Evolutionary conservation across 2,329 filamentous ascomycete genomes (phyloP).

Genomic region (Dothideomycetes sp.): DNA sequence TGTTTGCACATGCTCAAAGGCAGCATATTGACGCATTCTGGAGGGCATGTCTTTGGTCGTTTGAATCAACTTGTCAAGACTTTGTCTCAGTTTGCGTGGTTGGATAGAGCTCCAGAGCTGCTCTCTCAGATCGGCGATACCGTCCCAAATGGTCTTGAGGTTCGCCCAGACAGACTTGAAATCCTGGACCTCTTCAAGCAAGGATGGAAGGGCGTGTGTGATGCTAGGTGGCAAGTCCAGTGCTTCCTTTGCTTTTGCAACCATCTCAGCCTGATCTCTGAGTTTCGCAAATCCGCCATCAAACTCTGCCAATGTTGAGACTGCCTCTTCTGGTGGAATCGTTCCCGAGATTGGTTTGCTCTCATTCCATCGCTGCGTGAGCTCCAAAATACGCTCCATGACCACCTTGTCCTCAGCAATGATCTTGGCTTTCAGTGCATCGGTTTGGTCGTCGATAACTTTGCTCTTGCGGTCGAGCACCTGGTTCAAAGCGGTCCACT

Average conservation of each 20-base stretch:
- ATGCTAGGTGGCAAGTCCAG: conserved; percentile 74
- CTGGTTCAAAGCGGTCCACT: conserved; percentile 90
- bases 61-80: conserved; percentile 85
- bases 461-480: conserved; percentile 85
- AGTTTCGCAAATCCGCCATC: conserved; percentile 76
- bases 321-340: conserved; percentile 81
- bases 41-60: conserved; percentile 99
- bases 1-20: conserved; percentile 96
- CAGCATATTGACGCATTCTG: conserved; percentile 96
- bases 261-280: conserved; percentile 82
- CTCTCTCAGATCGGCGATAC: conserved; percentile 85
- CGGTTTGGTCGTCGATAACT: conserved; percentile 91
- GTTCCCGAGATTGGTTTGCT: conserved; percentile 95
- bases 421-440: conserved; percentile 91
- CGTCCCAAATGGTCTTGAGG: conserved; percentile 92
- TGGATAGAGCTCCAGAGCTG: conserved; percentile 92
- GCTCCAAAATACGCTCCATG: conserved; percentile 74
- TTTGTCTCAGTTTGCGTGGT: conserved; percentile 80
- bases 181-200: conserved; percentile 92
- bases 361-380: conserved; percentile 81
- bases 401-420: conserved; percentile 86
- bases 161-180: conserved; percentile 99
- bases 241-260: conserved; percentile 92
- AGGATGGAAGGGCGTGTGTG: conserved; percentile 70
- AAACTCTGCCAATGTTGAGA: conserved; percentile 68